Evolutionary conservation across 495 filamentous ascomycete species (phyloP), one percentile per base, ranked within the genome.

Genomic region (Terfezia boudieri): DNA sequence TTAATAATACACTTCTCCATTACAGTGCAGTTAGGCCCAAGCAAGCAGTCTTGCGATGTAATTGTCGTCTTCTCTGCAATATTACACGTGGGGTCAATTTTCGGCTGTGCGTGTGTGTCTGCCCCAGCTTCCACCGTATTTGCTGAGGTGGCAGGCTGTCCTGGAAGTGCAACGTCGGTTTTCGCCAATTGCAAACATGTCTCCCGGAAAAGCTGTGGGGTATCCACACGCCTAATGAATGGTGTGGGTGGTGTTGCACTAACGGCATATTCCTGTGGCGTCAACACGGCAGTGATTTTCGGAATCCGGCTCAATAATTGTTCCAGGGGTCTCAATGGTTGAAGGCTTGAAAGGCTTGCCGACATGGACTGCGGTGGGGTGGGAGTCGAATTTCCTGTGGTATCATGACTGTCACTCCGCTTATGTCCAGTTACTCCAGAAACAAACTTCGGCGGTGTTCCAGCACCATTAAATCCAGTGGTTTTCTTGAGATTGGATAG

Each of bases 171-270:
- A 76, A 67, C 57, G 3, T 77, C 72, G 12, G 78, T 69, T 55
- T 86, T 87, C 37, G 90, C 90, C 17, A 98, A 79, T 58, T 78
- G 77, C n/a, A 95, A 77, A 1, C 86, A 93, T 36, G 83, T 73
- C 50, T 77, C 74, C 0, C 94, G 74, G 2, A 96, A 79, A 17
- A 92, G 73, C 36, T 84, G 76, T 0, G 83, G 74, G 17, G 83
- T 94, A 63, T 98, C 90, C 23, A 94, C 83, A 20, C 90, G 83
- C 52, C 87, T 78, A 56, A 94, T 78, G 9, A 94, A 70, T 1
- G 79, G 79, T 1, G 59, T 57, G 17, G 66, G 43, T 8, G 66
- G 58, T 36, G 51, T 36, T 2, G 69, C 55, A 3, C 68, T 66
- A 14, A 5, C 1, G 49, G 49, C 11, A 26, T 20, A 51, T n/a